These are phyloP conservation scores for Talaromyces sp. DNA, from an alignment of 2,329 filamentous ascomycete species.

Conservation along the genomic window DNA sequence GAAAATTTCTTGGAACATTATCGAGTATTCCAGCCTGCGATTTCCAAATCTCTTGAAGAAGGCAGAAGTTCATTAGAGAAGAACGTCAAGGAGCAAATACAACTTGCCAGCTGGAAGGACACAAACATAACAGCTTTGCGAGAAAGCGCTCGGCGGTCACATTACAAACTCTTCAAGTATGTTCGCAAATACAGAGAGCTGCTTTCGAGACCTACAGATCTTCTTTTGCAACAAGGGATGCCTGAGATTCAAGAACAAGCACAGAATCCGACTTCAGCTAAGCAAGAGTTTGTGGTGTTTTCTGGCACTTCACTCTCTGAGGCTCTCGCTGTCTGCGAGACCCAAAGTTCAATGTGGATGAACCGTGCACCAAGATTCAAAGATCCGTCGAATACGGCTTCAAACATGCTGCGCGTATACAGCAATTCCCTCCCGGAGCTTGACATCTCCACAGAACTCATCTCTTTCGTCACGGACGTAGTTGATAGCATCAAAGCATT, in stretches of 20 bases:
- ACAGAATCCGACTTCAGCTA: constrained; percentile 14
- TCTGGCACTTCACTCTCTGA: constrained; percentile 17
- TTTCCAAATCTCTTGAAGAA: constrained; percentile 59
- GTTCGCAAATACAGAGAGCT: constrained; percentile 83
- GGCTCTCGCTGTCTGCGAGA: constrained; percentile 27
- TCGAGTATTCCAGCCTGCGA: constrained; percentile 60
- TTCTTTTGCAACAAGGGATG: constrained; percentile 41
- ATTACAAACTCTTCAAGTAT: constrained; percentile 84
- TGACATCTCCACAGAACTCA: constrained; percentile 55
- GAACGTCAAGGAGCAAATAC: constrained; percentile 85
- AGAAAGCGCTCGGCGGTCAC: constrained; percentile 84
- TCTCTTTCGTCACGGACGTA: constrained; percentile 64
- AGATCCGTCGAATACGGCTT: constrained; percentile 63
- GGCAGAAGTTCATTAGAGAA: constrained; percentile 77
- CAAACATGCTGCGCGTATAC: constrained; percentile 65
- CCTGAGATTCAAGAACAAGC: constrained; percentile 23
- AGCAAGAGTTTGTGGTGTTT: not conserved
- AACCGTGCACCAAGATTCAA: constrained; percentile 59
- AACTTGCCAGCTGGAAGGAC: constrained; percentile 95
- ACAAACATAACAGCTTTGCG: constrained; percentile 85
- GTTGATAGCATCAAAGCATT: constrained; percentile 64
- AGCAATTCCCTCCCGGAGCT: constrained; percentile 47
- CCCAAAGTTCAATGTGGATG: constrained; percentile 26
- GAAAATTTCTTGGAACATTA: constrained; percentile 74
- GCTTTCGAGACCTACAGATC: constrained; percentile 68